Evolutionary conservation across 192 early-diverging fungal species (phyloP), one percentile per base, ranked within the genome.

Genomic region (Pilobolus umbonatus): DNA sequence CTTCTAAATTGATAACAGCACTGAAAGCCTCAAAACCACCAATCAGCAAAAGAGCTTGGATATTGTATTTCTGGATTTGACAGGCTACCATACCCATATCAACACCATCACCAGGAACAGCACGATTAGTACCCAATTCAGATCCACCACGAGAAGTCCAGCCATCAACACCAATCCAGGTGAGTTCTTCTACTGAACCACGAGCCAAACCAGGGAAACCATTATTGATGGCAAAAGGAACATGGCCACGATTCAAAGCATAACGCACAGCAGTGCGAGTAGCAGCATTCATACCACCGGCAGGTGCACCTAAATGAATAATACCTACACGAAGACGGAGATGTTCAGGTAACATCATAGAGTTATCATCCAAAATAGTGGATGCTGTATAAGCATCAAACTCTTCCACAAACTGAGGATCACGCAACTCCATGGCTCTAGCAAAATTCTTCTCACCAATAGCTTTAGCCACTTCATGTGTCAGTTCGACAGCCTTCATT

Each of bases 251-350:
- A 72, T 93, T 93, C 39, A 92, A 75, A 26, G 88, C 89, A 52
- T 90, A 82, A 14, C 93, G 86, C 14, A 89, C 93, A 2, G 87
- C 87, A n/a, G 85, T 84, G 42, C 94, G 82, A 0, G 93, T 94
- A 2, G 96, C 96, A 29, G 93, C 85, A 76, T 96, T 98, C 93
- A 96, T 95, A 42, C 96, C 96, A 39, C 93, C 93, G 11, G 96
- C 96, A 22, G 96, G 96, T 12, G 96, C 96, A 34, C 96, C 96
- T 8, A 90, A 84, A 62, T 96, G 92, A 35, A 95, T 72, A 42
- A 98, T 91, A 50, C 84, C 96, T 31, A 98, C 86, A 34, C 91
- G 83, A 57, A 98, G 67, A 12, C 80, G 75, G 62, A 83, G 63
- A 60, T 78, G 48, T 57, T 63, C 12, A 26, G 66, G 74, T 39